These are phyloP conservation scores for Epithele typhae DNA, from an alignment of 768 basidiomycete species.

Conservation along the genomic window DNA sequence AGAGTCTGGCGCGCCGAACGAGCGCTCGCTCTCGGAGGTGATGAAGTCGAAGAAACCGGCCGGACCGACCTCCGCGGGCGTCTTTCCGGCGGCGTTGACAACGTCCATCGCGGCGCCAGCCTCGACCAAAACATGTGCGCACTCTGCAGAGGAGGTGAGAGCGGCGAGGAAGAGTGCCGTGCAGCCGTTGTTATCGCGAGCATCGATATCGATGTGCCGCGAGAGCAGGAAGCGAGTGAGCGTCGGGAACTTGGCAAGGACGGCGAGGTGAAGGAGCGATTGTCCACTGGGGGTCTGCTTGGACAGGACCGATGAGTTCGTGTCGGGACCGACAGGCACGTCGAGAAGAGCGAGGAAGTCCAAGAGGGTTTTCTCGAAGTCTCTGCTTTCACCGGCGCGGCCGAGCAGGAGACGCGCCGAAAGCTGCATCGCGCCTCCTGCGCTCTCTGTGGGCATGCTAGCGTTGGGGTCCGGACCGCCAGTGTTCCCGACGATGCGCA, in stretches of 20 bases:
- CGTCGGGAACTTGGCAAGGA: constrained; percentile 69
- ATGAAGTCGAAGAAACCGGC: constrained; percentile 41
- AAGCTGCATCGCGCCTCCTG: constrained; percentile 46
- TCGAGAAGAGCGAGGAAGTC: constrained; percentile 81
- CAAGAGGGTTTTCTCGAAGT: constrained; percentile 71
- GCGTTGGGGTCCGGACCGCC: constrained; percentile 44
- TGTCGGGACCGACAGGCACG: constrained; percentile 41
- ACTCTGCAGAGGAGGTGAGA: constrained; percentile 56
- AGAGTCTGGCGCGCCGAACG: constrained; percentile 20
- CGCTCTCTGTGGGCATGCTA: constrained; percentile 1
- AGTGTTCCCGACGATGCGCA: constrained; percentile 84
- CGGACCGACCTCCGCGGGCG: constrained; percentile 56
- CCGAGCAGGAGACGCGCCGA: constrained; percentile 50
- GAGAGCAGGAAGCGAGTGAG: constrained; percentile 69
- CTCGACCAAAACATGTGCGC: constrained; percentile 61
- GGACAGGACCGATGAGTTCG: constrained; percentile 40
- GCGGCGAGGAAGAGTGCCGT: constrained; percentile 89
- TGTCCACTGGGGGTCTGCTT: constrained; percentile 70
- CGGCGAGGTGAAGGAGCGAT: constrained; percentile 84
- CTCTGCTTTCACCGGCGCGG: constrained; percentile 48
- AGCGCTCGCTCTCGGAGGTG: constrained; percentile 17
- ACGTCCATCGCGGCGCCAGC: constrained; percentile 80
- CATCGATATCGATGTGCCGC: constrained; percentile 74
- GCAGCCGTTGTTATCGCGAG: constrained; percentile 84
- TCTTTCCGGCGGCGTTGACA: constrained; percentile 68